Evolutionary conservation across 202 grass and related monocot genomes (phyloP), one percentile per base, ranked within the genome.

Genomic region (Miscanthus sacchariflorus): DNA sequence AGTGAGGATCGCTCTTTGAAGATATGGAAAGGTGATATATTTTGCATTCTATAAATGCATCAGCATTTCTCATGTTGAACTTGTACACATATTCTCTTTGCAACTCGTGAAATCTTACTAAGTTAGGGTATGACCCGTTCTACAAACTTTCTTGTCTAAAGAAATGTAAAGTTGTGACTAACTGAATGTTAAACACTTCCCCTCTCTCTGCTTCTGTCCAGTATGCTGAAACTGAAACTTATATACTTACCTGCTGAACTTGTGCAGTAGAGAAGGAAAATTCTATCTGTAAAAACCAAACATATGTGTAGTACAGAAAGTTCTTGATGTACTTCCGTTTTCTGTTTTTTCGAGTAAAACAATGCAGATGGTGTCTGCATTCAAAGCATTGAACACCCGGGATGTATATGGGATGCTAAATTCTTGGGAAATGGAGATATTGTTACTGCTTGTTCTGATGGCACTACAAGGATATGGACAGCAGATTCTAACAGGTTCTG

Each of bases 361-460:
- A 50, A 83, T 93, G 89, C 92, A 99, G 96, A 99, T 87, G 97
- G 93, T 46, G 78, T 79, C 9, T 99, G 97, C 80, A 58, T 96
- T 73, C 91, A 96, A 88, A 96, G 86, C 84, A 93, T 99, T 78
- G 97, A 99, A 86, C 97, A 99, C 79, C 94, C 97, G 5, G 93
- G 94, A 27, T 99, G 97, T 86, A 88, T 99, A 84, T 99, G 94
- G 97, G 94, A 92, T 88, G 90, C 65, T n/a, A 99, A 96, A 90
- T 96, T 96, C 79, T 89, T 99, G 88, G 76, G 90, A 81, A 95
- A 93, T 85, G 94, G 92, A 88, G 97, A 99, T 93, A 59, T 99
- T 80, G 88, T 95, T 38, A 92, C 93, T 63, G 94, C 92, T 80
- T 99, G 94, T 81, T 99, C 97, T 80, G 97, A 99, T 89, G 91